A percentile compares a stretch with the other conserved stretches of the same genome.
phyloP scores from a whole-genome alignment of 2,329 filamentous ascomycete genomes.

The Incumbomyces lentus region DNA sequence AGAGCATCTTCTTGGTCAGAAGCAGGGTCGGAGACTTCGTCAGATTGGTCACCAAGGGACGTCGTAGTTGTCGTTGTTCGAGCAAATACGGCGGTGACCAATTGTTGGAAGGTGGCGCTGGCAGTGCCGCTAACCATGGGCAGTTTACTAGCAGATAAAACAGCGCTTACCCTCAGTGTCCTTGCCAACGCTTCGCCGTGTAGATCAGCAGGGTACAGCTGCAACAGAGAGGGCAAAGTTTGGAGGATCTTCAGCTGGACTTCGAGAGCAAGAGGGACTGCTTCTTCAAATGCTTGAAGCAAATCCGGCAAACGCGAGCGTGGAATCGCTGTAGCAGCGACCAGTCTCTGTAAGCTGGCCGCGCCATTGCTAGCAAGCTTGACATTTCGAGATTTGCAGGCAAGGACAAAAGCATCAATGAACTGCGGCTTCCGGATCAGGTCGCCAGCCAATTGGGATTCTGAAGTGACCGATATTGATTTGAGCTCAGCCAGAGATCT shows the following conservation, averaged over 20 bases:
- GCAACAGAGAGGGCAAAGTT: constrained; percentile 74
- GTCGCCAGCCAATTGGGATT: constrained; percentile 67
- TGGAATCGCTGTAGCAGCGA: constrained; percentile 70
- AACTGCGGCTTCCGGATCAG: constrained; percentile 72
- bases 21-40: not conserved
- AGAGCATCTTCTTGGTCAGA: constrained; percentile 11
- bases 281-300: constrained; percentile 77
- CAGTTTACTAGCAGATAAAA: constrained; percentile 83
- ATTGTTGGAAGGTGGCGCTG: constrained; percentile 88
- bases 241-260: constrained; percentile 94
- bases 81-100: constrained; percentile 87
- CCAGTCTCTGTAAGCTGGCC: constrained; percentile 77
- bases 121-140: constrained; percentile 90
- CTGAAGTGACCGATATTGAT: constrained; percentile 60
- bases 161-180: constrained; percentile 81
- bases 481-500: constrained; percentile 87
- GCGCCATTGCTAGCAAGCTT: constrained; percentile 84
- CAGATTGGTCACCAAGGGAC: not conserved
- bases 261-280: constrained; percentile 63
- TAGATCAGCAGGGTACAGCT: constrained; percentile 78
- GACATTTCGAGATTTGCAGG: constrained; percentile 78
- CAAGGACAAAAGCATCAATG: constrained; percentile 86
- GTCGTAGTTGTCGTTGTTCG: constrained; percentile 70
- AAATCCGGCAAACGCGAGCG: constrained; percentile 72
- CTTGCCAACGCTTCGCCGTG: constrained; percentile 71